phyloP scores from a whole-genome alignment of 2,329 filamentous ascomycete genomes.

The Scedosporium apiospermum region DNA sequence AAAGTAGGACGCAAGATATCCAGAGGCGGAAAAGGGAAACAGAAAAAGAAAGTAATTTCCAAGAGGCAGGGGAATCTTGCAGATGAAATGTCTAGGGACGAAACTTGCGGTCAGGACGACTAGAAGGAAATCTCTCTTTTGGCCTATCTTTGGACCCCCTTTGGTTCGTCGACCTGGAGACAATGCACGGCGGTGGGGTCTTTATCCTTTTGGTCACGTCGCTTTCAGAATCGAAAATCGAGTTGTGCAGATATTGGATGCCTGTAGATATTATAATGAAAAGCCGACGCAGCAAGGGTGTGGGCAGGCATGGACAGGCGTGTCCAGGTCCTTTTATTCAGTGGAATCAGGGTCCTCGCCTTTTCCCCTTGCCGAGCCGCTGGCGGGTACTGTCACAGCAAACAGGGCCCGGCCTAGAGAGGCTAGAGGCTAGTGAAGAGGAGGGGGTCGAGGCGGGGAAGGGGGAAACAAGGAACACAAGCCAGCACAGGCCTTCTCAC shows the following conservation, averaged over 20 bases:
- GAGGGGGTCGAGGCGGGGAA: background rate
- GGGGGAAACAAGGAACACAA: background rate
- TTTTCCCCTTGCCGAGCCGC: background rate
- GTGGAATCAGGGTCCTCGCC: background rate
- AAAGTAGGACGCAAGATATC: background rate
- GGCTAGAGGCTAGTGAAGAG: background rate
- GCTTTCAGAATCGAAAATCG: background rate
- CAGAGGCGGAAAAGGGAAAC: background rate
- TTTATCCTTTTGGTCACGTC: background rate
- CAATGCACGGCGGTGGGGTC: slow-evolving; percentile 1
- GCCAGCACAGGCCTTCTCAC: background rate
- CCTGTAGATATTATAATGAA: background rate
- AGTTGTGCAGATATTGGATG: background rate
- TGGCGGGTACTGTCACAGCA: background rate
- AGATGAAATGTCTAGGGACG: background rate
- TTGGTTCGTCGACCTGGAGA: slow-evolving; percentile 3
- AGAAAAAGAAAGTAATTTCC: background rate
- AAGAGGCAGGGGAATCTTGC: background rate
- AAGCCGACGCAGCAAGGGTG: no score
- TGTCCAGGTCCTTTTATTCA: background rate
- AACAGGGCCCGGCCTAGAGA: background rate
- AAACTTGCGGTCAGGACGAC: background rate
- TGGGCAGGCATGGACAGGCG: background rate
- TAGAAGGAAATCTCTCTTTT: background rate
- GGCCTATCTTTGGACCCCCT: background rate